These are phyloP conservation scores for Populus hybrid DNA, from an alignment of 441 rosid species.

Conservation along the genomic window DNA sequence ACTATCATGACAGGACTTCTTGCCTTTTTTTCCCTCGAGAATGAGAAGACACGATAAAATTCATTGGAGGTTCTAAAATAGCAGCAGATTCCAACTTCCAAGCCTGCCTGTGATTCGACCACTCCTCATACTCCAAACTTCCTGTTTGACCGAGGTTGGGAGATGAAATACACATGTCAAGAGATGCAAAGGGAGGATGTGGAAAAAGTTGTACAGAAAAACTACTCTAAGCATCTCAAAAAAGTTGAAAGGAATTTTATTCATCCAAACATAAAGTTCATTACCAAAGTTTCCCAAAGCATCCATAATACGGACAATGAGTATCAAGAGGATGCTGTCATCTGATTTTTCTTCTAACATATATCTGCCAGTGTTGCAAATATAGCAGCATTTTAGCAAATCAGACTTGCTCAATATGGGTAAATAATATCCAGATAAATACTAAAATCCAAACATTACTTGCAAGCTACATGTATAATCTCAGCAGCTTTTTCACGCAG, in stretches of 20 bases:
- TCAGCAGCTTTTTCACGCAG: constrained; percentile 92
- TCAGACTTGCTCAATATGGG: constrained; percentile 4
- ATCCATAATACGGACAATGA: constrained; percentile 92
- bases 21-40: constrained; percentile 96
- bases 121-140: constrained; percentile 93
- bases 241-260: constrained; percentile 14
- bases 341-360: constrained; percentile 91
- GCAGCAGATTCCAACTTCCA: constrained; percentile 99
- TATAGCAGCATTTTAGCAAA: constrained; percentile 25
- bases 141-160: constrained; percentile 48
- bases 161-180: constrained; percentile 7
- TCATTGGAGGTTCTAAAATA: constrained; percentile 90
- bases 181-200: constrained; percentile 1
- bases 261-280: constrained; percentile 24
- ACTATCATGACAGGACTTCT: constrained; percentile 14
- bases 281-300: constrained; percentile 97
- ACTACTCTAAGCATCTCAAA: not conserved
- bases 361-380: constrained; percentile 54
- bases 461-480: constrained; percentile 82
- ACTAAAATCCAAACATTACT: constrained; percentile 53
- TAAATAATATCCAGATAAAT: constrained; percentile 8
- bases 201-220: constrained; percentile 12
- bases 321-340: constrained; percentile 94
- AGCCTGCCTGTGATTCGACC: constrained; percentile 99
- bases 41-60: constrained; percentile 81